A percentile compares a stretch with the other conserved stretches of the same genome.
These are phyloP conservation scores for Aspergillus ruber DNA, from an alignment of 2,329 filamentous ascomycete genomes.

Conservation along the genomic window DNA sequence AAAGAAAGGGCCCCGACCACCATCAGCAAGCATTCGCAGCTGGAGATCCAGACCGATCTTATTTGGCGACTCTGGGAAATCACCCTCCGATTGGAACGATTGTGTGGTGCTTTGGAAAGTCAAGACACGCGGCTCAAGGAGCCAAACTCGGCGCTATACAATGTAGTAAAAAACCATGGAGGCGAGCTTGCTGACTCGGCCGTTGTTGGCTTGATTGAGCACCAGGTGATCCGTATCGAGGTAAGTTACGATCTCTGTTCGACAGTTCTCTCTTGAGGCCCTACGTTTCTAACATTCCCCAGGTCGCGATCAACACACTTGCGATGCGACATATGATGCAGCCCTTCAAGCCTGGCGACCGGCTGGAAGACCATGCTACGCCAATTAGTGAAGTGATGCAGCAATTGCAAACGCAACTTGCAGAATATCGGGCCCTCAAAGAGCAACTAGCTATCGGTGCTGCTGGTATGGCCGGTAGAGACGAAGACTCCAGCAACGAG, in stretches of 20 bases:
- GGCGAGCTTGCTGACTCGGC: constrained; percentile 86
- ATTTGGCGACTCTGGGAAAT: constrained; percentile 89
- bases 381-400: constrained; percentile 64
- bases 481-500: constrained; percentile 12
- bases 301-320: constrained; percentile 78
- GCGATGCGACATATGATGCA: constrained; percentile 70
- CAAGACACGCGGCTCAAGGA: constrained; percentile 60
- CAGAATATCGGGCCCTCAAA: constrained; percentile 36
- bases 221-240: constrained; percentile 94
- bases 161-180: constrained; percentile 63
- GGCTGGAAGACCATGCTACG: constrained; percentile 65
- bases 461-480: constrained; percentile 16
- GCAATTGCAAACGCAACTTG: constrained; percentile 35
- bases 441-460: constrained; percentile 28
- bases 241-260: constrained; percentile 47
- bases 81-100: constrained; percentile 81
- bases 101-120: constrained; percentile 82
- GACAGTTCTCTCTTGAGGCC: not conserved
- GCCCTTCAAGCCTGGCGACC: constrained; percentile 56
- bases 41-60: constrained; percentile 75
- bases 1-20: constrained; percentile 45
- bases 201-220: constrained; percentile 82
- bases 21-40: constrained; percentile 56
- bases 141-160: constrained; percentile 76
- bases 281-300: constrained; percentile 14